These are phyloP conservation scores for Ilex asprella DNA, from an alignment of 257 asterid genomes.

Conservation along the genomic window DNA sequence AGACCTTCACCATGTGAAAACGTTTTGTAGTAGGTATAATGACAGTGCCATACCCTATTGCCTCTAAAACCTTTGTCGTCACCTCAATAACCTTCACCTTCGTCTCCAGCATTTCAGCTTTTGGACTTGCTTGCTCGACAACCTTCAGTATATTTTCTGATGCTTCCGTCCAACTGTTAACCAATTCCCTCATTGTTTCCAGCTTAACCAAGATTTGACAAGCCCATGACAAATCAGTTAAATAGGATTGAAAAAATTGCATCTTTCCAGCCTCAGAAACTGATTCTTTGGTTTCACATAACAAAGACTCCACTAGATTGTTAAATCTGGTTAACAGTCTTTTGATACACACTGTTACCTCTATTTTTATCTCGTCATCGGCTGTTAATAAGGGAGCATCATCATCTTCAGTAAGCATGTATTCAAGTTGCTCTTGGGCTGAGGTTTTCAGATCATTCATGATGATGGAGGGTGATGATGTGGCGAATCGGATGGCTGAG, in stretches of 20 bases:
- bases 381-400: not conserved
- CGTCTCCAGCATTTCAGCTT: not conserved
- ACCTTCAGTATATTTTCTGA: slow-evolving; percentile 1
- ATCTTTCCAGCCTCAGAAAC: not conserved
- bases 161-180: not conserved
- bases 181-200: not conserved
- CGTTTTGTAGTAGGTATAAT: slow-evolving; percentile 46
- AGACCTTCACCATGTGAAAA: slow-evolving; percentile 40
- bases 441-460: slow-evolving; percentile 2
- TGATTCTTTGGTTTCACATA: not conserved
- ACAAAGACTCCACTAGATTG: not conserved
- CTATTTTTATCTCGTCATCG: not conserved
- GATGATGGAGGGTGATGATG: not conserved
- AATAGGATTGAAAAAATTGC: not conserved
- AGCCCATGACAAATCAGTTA: slow-evolving; percentile 1
- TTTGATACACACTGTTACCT: not conserved
- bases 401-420: slow-evolving; percentile 4
- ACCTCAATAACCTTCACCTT: slow-evolving; percentile 10
- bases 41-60: slow-evolving; percentile 52
- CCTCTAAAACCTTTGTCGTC: slow-evolving; percentile 53
- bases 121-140: not conserved
- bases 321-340: not conserved
- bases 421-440: not conserved
- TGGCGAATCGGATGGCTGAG: not conserved
- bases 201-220: not conserved